Conservation (phyloP, 2,329 filamentous ascomycete species). For the Penicillium occitanis region DNA sequence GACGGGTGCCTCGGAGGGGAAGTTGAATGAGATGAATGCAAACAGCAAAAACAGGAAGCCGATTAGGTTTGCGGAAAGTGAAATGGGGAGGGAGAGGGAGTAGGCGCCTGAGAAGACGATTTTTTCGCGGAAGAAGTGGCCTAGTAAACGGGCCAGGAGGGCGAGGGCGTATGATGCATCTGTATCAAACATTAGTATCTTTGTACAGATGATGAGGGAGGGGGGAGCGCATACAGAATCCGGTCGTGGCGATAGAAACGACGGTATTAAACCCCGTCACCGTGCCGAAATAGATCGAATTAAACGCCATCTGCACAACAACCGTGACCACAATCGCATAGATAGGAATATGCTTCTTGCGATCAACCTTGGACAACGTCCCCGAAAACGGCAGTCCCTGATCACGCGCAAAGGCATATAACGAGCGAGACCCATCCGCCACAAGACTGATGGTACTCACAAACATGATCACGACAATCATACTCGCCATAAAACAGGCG, state of each 20-base stretch:
- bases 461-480: slow-evolving; percentile 52
- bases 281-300: slow-evolving; percentile 57
- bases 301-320: slow-evolving; percentile 53
- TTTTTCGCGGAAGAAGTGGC: slow-evolving; percentile 43
- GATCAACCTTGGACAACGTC: slow-evolving; percentile 48
- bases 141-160: slow-evolving; percentile 52
- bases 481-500: slow-evolving; percentile 46
- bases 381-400: slow-evolving; percentile 54
- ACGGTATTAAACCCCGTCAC: slow-evolving; percentile 58
- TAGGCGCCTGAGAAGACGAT: slow-evolving; percentile 32
- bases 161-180: slow-evolving; percentile 60
- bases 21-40: slow-evolving; percentile 57
- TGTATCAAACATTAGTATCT: slow-evolving; percentile 24
- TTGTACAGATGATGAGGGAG: not conserved
- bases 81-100: slow-evolving; percentile 44
- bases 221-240: slow-evolving; percentile 50
- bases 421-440: slow-evolving; percentile 49
- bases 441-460: slow-evolving; percentile 49
- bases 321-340: slow-evolving; percentile 51
- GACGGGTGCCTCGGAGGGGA: slow-evolving; percentile 54
- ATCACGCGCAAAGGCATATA: slow-evolving; percentile 52
- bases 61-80: slow-evolving; percentile 51
- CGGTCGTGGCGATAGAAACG: slow-evolving; percentile 57
- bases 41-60: slow-evolving; percentile 56
- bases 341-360: slow-evolving; percentile 50